Percentiles rank a stretch among this genome's conserved stretches.
phyloP scores from a whole-genome alignment of 1,284 basidiomycete genomes.

The Trichosporon asahii region DNA sequence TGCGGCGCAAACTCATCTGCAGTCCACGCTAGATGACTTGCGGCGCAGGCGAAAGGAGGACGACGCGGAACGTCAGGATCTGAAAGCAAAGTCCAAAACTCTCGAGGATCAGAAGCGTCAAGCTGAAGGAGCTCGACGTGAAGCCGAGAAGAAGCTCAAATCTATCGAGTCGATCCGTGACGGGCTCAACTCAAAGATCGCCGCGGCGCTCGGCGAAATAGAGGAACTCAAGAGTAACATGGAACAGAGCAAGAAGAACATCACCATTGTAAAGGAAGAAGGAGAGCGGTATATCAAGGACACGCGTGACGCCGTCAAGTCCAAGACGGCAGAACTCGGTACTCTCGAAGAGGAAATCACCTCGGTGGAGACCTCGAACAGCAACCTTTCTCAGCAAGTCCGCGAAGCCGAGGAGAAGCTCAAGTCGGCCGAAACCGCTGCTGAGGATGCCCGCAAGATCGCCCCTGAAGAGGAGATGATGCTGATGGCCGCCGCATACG shows the following conservation, averaged over 20 bases:
- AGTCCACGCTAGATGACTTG: conserved; percentile 68
- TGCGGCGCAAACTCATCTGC: conserved; percentile 64
- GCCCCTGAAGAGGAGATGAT: conserved; percentile 50
- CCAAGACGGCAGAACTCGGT: conserved; percentile 56
- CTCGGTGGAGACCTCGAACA: conserved; percentile 36
- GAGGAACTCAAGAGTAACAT: conserved; percentile 59
- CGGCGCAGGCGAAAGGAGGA: conserved; percentile 77
- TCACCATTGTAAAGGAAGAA: conserved; percentile 54
- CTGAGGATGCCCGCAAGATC: conserved; percentile 39
- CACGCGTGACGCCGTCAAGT: conserved; percentile 58
- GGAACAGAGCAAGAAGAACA: conserved; percentile 47
- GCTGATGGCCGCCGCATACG: conserved; percentile 50
- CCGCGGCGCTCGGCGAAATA: conserved; percentile 68
- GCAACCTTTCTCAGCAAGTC: conserved; percentile 38
- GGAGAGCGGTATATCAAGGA: conserved; percentile 55
- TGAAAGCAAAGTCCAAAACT: conserved; percentile 73
- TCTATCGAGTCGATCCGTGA: conserved; percentile 64
- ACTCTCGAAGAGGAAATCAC: conserved; percentile 41
- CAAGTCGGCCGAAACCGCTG: conserved; percentile 31
- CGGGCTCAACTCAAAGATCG: conserved; percentile 63
- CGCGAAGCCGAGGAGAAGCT: conserved; percentile 46
- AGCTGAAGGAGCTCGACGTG: conserved; percentile 72
- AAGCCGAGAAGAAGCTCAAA: conserved; percentile 82
- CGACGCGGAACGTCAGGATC: conserved; percentile 70
- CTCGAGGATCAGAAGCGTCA: conserved; percentile 82